Conservation (phyloP, 1,284 basidiomycete species). For the Kalmanozyma brasiliensis region DNA sequence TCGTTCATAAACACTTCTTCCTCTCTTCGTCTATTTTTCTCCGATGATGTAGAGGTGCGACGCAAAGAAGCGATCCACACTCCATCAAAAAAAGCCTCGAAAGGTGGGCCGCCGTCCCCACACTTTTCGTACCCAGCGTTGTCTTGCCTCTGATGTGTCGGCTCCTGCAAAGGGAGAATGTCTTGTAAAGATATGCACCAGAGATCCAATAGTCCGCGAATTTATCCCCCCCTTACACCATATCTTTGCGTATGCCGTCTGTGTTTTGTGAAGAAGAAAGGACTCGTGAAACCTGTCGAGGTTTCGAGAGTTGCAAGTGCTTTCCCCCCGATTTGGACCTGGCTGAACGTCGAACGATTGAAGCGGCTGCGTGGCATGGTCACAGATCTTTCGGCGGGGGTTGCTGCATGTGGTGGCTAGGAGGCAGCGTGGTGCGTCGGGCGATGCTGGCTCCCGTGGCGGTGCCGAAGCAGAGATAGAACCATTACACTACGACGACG, state of each 20-base stretch:
- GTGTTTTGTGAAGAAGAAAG: too few species aligned
- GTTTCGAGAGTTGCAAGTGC: too few species aligned
- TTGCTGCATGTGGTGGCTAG: too few species aligned
- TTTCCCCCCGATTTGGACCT: too few species aligned
- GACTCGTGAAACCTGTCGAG: too few species aligned
- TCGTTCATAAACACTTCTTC: not conserved
- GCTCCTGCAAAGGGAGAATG: slow-evolving; percentile 53
- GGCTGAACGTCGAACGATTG: too few species aligned
- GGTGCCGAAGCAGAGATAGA: too few species aligned
- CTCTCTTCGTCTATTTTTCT: slow-evolving; percentile 4
- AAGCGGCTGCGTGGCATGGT: too few species aligned
- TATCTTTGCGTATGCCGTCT: slow-evolving; percentile 4
- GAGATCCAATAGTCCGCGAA: slow-evolving; percentile 58
- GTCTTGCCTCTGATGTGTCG: slow-evolving; percentile 59
- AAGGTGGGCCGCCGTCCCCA: slow-evolving; percentile 8
- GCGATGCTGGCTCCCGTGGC: too few species aligned
- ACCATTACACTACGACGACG: too few species aligned
- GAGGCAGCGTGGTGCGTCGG: too few species aligned
- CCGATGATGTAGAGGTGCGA: not conserved
- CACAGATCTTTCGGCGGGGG: too few species aligned
- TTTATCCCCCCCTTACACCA: slow-evolving; percentile 11
- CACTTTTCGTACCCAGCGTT: slow-evolving; percentile 33
- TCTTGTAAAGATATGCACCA: slow-evolving; percentile 50
- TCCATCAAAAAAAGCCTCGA: slow-evolving; percentile 43
- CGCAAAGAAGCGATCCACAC: not conserved